Percentiles rank a stretch among this genome's conserved stretches.
Evolutionary conservation across 805 yeast genomes (phyloP).

Genomic region (Blastobotrys robertii): DNA sequence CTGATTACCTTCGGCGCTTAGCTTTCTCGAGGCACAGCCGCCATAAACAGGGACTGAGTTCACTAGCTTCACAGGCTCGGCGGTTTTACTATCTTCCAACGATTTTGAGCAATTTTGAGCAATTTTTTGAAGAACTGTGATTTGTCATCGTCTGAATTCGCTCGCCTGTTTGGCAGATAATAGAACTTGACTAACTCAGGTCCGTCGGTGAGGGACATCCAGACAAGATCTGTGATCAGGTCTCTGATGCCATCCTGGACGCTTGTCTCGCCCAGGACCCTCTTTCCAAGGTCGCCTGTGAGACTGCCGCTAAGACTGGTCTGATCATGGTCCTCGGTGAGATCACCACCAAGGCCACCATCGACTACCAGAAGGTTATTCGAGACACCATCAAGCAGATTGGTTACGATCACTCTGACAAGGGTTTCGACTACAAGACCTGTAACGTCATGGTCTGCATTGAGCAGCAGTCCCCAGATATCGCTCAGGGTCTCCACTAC

Average conservation of each 20-base stretch:
- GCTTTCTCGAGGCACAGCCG: too few relatives aligned
- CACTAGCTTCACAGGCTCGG: too few relatives aligned
- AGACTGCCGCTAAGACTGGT: constrained; percentile 98
- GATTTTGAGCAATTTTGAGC: neutral
- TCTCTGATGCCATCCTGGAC: constrained; percentile 94
- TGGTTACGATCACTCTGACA: constrained; percentile 91
- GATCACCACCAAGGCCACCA: constrained; percentile 90
- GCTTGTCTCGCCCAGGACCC: constrained; percentile 96
- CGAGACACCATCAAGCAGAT: constrained; percentile 98
- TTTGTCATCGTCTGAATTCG: too few relatives aligned
- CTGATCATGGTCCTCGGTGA: constrained; percentile 99
- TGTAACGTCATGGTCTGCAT: constrained; percentile 98
- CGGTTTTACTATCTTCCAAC: too few relatives aligned
- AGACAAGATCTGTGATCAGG: constrained; percentile 81
- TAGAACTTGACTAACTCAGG: neutral
- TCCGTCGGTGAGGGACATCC: constrained; percentile 61
- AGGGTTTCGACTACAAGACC: constrained; percentile 98
- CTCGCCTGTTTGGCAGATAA: neutral
- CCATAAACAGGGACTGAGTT: too few relatives aligned
- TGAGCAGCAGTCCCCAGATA: constrained; percentile 98
- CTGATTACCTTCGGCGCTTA: too few relatives aligned
- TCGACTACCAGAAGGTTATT: constrained; percentile 95
- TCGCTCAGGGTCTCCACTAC: constrained; percentile 98
- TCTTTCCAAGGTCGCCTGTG: constrained; percentile 97
- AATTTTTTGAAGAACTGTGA: neutral